Conservation (phyloP, 2,329 filamentous ascomycete genomes). For the Colletotrichum abscissum region DNA sequence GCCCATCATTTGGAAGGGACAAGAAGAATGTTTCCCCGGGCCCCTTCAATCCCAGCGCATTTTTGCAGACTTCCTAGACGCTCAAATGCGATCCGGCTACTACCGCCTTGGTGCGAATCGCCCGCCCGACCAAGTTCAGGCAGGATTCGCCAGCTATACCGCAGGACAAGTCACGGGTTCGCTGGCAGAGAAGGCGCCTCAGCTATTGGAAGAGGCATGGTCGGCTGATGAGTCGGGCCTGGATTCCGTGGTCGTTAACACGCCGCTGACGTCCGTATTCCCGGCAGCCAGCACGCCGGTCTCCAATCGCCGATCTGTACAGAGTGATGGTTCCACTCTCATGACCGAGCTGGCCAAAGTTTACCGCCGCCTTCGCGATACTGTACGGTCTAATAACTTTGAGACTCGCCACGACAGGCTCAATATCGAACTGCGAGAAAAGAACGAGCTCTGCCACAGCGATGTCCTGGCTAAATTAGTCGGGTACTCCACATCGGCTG, state of each 20-base stretch:
- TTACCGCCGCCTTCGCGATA: constrained; percentile 71
- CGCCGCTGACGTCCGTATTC: constrained; percentile 56
- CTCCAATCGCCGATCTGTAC: constrained; percentile 47
- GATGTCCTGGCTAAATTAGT: constrained; percentile 75
- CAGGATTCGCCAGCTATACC: constrained; percentile 52
- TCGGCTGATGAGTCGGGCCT: constrained; percentile 47
- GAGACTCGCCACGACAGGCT: constrained; percentile 49
- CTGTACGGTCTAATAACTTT: constrained; percentile 66
- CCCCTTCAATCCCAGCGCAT: constrained; percentile 68
- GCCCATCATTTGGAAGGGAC: constrained; percentile 94
- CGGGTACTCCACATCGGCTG: constrained; percentile 86
- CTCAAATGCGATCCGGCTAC: constrained; percentile 61
- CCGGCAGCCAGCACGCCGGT: constrained; percentile 50
- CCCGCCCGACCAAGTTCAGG: constrained; percentile 47
- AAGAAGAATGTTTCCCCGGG: constrained; percentile 85
- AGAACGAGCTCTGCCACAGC: constrained; percentile 61
- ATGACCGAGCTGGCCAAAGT: constrained; percentile 68
- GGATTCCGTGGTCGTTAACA: constrained; percentile 48
- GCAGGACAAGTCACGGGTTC: constrained; percentile 49
- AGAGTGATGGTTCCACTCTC: constrained; percentile 48
- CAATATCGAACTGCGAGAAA: constrained; percentile 42
- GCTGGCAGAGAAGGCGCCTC: constrained; percentile 52
- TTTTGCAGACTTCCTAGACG: constrained; percentile 78
- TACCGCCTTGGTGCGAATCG: constrained; percentile 50
- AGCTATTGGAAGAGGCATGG: constrained; percentile 55